Base-by-base conservation (phyloP, 331 rosid genomes). In the Malus hybrid region DNA sequence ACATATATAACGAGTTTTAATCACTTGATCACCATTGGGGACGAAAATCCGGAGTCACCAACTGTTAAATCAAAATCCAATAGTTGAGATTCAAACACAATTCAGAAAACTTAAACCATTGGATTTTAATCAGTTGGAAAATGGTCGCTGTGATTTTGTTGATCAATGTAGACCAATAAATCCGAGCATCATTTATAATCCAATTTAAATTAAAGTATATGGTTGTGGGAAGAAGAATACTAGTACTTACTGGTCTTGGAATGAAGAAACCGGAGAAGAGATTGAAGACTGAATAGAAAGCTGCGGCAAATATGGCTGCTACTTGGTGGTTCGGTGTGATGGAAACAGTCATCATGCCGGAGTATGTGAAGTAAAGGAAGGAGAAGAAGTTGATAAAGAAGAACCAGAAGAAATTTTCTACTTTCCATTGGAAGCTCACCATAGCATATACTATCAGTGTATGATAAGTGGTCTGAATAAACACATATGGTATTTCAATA, bases 341-440 rank as follows among this genome's bases (percentile, higher is more conserved):
- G 67, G 99, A 86, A 22, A 94, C 95, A 0, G 97, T 90, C 99
- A 94, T 94, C 99, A 94, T 90, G 10, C 99, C 99, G 36, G 90
- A 94, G 73, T 90, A 94, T 63, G 97, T 94, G 95, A 88, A 94
- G 88, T 94, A 94, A 65, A 91, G 82, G 84, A 94, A 91, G 48
- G 99, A 83, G 83, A 90, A 91, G 86, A 94, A 91, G 83, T 83
- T 87, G 70, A 91, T 65, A 42, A 88, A 88, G 87, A 85, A 88
- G 85, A 91, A 94, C 99, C 99, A 94, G 29, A 88, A 73, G 88
- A 94, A 86, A 64, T 94, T 94, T 63, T 76, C 77, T 3, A 73
- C 89, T 46, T 80, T 80, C 99, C 99, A 94, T 78, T 90, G 79
- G 63, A 94, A 94, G 83, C 89, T 68, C 69, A 90, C 24, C 24